Percentiles rank a stretch among this genome's conserved stretches.
phyloP scores from a whole-genome alignment of 2,329 filamentous ascomycete species.

The Xylaria sp. region DNA sequence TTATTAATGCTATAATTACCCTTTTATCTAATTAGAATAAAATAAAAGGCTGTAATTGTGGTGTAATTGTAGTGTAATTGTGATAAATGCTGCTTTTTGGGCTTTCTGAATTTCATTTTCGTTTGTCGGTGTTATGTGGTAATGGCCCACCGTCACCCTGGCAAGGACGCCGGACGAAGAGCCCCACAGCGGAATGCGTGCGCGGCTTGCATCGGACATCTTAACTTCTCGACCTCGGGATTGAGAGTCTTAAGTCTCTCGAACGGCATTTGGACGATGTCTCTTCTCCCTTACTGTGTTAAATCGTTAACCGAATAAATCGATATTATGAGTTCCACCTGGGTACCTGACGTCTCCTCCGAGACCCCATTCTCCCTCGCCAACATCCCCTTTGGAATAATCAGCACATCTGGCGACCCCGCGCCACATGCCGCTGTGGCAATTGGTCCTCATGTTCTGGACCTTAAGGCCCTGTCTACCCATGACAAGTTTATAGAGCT shows the following conservation, averaged over 20 bases:
- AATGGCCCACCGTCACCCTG: too few species aligned
- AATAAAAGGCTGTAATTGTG: too few species aligned
- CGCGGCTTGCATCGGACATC: constrained; percentile 29
- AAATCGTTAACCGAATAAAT: not conserved
- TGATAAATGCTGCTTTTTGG: too few species aligned
- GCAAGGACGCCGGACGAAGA: not conserved
- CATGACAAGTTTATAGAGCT: constrained; percentile 38
- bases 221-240: not conserved
- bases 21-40: too few species aligned
- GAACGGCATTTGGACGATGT: not conserved
- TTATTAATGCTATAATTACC: too few species aligned
- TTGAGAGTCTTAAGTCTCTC: not conserved
- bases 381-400: constrained; percentile 87
- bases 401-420: constrained; percentile 68
- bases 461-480: constrained; percentile 62
- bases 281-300: not conserved
- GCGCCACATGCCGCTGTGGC: constrained; percentile 74
- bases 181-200: constrained; percentile 24
- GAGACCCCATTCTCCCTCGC: constrained; percentile 72
- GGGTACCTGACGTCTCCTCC: constrained; percentile 50
- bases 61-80: too few species aligned
- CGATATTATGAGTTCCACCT: constrained; percentile 44
- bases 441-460: constrained; percentile 77
- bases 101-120: too few species aligned
- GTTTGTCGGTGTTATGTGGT: too few species aligned